Evolutionary conservation across 1,284 basidiomycete genomes (phyloP).

Genomic region (Puccinia triticina): DNA sequence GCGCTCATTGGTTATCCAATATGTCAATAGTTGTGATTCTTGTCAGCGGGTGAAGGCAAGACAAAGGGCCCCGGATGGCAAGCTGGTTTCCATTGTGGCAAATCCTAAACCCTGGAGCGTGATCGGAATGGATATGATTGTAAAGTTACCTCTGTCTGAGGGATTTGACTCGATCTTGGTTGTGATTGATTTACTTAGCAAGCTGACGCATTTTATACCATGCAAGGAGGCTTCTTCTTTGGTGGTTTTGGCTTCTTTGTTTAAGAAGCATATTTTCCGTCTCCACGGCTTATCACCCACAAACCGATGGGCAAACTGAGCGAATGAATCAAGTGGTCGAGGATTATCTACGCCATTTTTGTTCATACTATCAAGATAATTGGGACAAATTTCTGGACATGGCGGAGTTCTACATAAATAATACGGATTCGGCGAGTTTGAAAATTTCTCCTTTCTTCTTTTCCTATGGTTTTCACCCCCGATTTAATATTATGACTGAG

Average conservation of each 20-base stretch:
- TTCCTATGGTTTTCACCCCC: constrained; percentile 8
- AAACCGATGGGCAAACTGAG: no score
- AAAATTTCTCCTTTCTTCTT: neutral
- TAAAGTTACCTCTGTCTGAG: no score
- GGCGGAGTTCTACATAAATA: constrained; percentile 30
- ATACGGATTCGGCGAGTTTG: no score
- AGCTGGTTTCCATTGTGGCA: neutral
- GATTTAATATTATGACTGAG: neutral
- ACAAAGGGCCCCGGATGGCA: constrained; percentile 60
- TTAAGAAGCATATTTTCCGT: neutral
- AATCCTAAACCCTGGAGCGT: neutral
- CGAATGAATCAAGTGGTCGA: neutral
- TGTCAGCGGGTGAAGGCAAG: constrained; percentile 54
- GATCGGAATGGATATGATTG: neutral
- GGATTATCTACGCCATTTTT: constrained; percentile 53
- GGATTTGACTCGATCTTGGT: no score
- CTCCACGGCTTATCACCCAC: constrained; percentile 11
- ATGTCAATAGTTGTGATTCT: constrained; percentile 56
- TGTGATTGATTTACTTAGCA: no score
- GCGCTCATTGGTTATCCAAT: neutral
- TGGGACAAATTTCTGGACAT: constrained; percentile 56
- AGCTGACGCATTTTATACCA: no score
- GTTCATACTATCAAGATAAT: constrained; percentile 53
- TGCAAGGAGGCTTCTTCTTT: neutral
- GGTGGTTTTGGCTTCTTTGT: neutral